These are phyloP conservation scores for Marasmius sp. DNA, from an alignment of 1,284 basidiomycete genomes.

Conservation along the genomic window DNA sequence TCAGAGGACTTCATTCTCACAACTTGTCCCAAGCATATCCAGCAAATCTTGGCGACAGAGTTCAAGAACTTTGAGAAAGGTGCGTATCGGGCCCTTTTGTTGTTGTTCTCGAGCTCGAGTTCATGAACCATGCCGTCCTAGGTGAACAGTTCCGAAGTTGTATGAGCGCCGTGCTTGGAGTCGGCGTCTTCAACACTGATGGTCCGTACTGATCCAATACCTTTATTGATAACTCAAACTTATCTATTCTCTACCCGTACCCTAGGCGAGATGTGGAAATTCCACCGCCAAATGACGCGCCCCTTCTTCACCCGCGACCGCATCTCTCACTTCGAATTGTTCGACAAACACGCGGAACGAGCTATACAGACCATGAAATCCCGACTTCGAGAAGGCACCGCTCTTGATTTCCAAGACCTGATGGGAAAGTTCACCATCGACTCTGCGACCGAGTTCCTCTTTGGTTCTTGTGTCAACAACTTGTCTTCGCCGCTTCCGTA, in stretches of 20 bases:
- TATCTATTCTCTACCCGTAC: background rate
- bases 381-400: too few species aligned
- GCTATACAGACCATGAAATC: constrained; percentile 24
- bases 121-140: constrained; percentile 11
- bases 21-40: constrained; percentile 40
- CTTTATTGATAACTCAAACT: background rate
- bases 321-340: constrained; percentile 54
- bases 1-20: constrained; percentile 32
- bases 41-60: constrained; percentile 42
- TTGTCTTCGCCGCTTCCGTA: constrained; percentile 44
- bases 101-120: background rate
- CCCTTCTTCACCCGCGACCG: constrained; percentile 56
- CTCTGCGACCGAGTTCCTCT: constrained; percentile 55
- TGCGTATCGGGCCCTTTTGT: constrained; percentile 2
- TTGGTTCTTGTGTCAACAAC: constrained; percentile 41
- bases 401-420: background rate
- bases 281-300: constrained; percentile 57
- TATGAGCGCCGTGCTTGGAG: constrained; percentile 47
- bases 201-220: constrained; percentile 29
- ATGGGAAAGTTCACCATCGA: constrained; percentile 55
- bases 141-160: constrained; percentile 34
- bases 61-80: constrained; percentile 50
- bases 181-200: constrained; percentile 63
- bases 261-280: constrained; percentile 53
- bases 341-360: constrained; percentile 44